phyloP scores from a whole-genome alignment of 202 grass and related monocot species.

The Schoenoplectus triqueter region DNA sequence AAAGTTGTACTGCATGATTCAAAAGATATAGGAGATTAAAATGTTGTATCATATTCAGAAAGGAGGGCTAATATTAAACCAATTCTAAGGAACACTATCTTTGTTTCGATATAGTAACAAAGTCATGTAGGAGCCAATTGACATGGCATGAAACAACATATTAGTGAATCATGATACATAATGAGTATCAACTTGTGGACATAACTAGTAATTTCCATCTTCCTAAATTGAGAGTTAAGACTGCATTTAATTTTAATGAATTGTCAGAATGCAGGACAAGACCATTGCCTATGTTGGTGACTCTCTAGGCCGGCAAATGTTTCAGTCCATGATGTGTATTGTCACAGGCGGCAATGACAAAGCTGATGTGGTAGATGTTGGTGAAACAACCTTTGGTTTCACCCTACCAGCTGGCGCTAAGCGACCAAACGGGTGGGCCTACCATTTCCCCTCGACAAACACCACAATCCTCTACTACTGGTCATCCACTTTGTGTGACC shows the following conservation, averaged over 20 bases:
- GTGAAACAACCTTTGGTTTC: constrained; percentile 56
- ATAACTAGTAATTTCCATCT: neutral
- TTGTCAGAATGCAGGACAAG: constrained; percentile 92
- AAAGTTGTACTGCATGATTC: neutral
- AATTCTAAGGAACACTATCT: neutral
- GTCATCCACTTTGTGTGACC: constrained; percentile 78
- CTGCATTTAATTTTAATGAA: constrained; percentile 46
- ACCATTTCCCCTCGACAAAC: constrained; percentile 68
- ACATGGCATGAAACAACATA: constrained; percentile 1
- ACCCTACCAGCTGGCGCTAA: constrained; percentile 48
- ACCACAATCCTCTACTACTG: constrained; percentile 89
- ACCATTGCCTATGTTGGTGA: constrained; percentile 87
- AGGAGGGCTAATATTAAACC: neutral
- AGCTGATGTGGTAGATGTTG: constrained; percentile 65
- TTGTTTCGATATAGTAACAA: constrained; percentile 6
- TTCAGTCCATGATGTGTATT: constrained; percentile 97
- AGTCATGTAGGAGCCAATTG: constrained; percentile 33
- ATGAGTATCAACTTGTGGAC: neutral
- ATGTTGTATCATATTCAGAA: neutral
- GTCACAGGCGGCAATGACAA: constrained; percentile 56
- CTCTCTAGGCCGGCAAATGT: constrained; percentile 91
- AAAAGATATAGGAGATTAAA: neutral
- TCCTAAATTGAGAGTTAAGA: neutral
- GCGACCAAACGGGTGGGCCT: constrained; percentile 88
- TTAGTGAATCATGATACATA: neutral